Base-by-base conservation (phyloP, 306 rosid genomes). In the Senna tora region DNA sequence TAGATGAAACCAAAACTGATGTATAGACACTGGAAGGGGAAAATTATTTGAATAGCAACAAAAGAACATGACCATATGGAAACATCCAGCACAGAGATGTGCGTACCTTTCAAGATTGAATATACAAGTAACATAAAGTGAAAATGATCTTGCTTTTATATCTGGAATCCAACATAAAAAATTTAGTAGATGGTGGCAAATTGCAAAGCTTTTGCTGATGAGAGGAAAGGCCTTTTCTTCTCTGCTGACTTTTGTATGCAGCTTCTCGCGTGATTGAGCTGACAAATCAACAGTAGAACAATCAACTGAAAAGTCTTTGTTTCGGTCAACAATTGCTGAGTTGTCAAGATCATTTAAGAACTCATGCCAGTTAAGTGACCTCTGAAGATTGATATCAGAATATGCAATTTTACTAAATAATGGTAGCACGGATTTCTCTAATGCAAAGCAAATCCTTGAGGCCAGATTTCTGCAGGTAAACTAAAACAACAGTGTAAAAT, bases 71-170 rank as follows among this genome's bases (percentile, higher is more conserved):
- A 53, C 53, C 61, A 54, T 20, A 79, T 55, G 54, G 63, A 32
- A 72, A 54, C 60, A 71, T 61, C 61, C 71, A 54, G 65, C 55
- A 78, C 47, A 75, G 79, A 72, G 59, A 75, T 51, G 51, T 57
- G 17, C 19, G 43, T 85, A 93, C 98, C 98, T 71, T 84, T 93
- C 97, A 72, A 93, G 91, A 81, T 93, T 87, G 78, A 93, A 89
- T 78, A 93, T 75, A 71, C 80, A 74, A 46, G 91, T 75, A 34
- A 77, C 73, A 70, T 77, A 67, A 65, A n/a, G 81, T 65, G 87
- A 81, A 55, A 80, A 71, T 63, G 98, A 84, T 71, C 59, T 82
- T 65, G 82, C 72, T 75, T 81, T 78, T 25, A 84, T 68, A 80
- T 73, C 89, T 61, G 87, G 86, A 84, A 85, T 84, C 78, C 77